Evolutionary conservation across 805 yeast species (phyloP).

Genomic region (Metschnikowia amazonensis): DNA sequence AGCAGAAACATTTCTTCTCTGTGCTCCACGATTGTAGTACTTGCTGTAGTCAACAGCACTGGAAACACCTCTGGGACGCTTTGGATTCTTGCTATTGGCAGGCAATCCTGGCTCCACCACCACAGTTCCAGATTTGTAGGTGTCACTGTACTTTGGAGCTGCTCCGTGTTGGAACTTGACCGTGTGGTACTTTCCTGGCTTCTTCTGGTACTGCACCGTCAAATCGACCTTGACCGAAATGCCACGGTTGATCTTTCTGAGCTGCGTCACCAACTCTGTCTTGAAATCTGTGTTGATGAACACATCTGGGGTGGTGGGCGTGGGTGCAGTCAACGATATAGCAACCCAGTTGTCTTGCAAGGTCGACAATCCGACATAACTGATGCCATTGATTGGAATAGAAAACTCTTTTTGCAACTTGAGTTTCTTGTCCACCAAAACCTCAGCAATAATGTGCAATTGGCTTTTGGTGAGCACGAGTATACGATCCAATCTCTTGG

Average conservation of each 20-base stretch:
- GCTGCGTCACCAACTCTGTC: constrained; percentile 78
- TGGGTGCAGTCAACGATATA: constrained; percentile 45
- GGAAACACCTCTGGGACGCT: constrained; percentile 63
- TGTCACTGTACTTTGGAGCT: constrained; percentile 59
- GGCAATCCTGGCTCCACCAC: constrained; percentile 79
- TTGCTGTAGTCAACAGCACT: constrained; percentile 40
- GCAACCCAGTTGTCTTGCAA: constrained; percentile 94
- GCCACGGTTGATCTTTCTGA: constrained; percentile 57
- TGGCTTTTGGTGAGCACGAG: constrained; percentile 62
- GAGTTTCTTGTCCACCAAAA: constrained; percentile 54
- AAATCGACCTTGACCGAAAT: constrained; percentile 65
- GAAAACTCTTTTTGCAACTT: constrained; percentile 59
- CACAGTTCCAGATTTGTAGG: constrained; percentile 85
- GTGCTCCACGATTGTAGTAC: constrained; percentile 35
- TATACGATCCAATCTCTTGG: constrained; percentile 69
- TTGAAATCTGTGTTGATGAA: constrained; percentile 79
- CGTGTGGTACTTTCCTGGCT: constrained; percentile 77
- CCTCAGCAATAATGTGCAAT: constrained; percentile 71
- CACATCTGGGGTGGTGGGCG: constrained; percentile 65
- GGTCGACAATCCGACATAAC: constrained; percentile 62
- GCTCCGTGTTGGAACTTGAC: constrained; percentile 66
- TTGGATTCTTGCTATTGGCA: constrained; percentile 62
- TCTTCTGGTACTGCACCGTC: constrained; percentile 79
- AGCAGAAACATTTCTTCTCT: constrained; percentile 9
- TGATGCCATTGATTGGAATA: constrained; percentile 57